These are phyloP conservation scores for Myxozyma lipomycoides DNA, from an alignment of 805 yeast genomes.

Conservation along the genomic window DNA sequence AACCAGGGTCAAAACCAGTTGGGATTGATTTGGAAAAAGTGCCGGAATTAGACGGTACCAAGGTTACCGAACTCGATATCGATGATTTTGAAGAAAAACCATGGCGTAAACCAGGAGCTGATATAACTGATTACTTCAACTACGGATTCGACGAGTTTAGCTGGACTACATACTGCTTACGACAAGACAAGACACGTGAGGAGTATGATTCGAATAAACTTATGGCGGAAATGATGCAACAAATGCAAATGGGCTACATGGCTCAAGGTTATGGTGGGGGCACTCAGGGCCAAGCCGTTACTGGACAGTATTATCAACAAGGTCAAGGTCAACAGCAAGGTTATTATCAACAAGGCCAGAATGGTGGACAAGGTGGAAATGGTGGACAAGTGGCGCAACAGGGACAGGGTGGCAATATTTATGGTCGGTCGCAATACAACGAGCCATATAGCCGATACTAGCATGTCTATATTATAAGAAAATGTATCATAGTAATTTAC, in stretches of 20 bases:
- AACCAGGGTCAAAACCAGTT: slow-evolving; percentile 27
- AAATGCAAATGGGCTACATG: slow-evolving; percentile 20
- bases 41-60: slow-evolving; percentile 73
- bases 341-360: slow-evolving; percentile 5
- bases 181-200: slow-evolving; percentile 75
- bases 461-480: neutral
- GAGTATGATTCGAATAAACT: slow-evolving; percentile 81
- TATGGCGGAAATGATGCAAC: slow-evolving; percentile 39
- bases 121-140: slow-evolving; percentile 88
- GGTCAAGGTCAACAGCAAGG: slow-evolving; percentile 8
- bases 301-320: neutral
- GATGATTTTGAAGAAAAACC: slow-evolving; percentile 89
- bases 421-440: slow-evolving; percentile 3
- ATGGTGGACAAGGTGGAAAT: neutral
- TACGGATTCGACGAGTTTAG: slow-evolving; percentile 95
- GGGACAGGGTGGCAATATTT: neutral
- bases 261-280: slow-evolving; percentile 7
- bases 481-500: neutral
- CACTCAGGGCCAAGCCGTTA: slow-evolving; percentile 3
- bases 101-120: slow-evolving; percentile 98
- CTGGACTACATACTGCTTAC: slow-evolving; percentile 88
- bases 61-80: slow-evolving; percentile 73
- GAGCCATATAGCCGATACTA: slow-evolving; percentile 11
- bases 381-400: neutral
- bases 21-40: slow-evolving; percentile 66